Conservation (phyloP, 805 yeast species). For the Zygosaccharomyces pseudorouxii region DNA sequence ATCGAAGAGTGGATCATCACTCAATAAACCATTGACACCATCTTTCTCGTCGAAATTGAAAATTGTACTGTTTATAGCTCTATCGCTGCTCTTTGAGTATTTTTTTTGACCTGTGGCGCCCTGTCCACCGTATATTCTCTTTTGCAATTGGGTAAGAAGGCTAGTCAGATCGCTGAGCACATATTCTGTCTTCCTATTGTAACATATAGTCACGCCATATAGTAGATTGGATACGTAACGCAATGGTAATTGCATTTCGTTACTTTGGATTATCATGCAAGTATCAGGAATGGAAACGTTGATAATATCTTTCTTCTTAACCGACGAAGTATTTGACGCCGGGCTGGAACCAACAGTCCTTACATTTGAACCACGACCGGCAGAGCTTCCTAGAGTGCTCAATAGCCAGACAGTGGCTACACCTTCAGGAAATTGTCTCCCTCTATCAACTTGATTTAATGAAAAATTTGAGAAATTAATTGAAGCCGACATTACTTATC, state of each 20-base stretch:
- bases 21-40: slow-evolving; percentile 13
- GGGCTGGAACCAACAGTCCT: neutral
- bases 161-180: slow-evolving; percentile 28
- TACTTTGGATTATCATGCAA: slow-evolving; percentile 23
- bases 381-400: slow-evolving; percentile 25
- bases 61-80: slow-evolving; percentile 6
- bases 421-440: slow-evolving; percentile 10
- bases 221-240: slow-evolving; percentile 29
- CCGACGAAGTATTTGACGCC: slow-evolving; percentile 5
- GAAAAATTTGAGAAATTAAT: slow-evolving; percentile 9
- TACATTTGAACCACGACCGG: neutral
- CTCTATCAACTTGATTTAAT: neutral
- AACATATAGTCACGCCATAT: slow-evolving; percentile 34
- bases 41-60: slow-evolving; percentile 1
- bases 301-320: slow-evolving; percentile 31
- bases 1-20: slow-evolving; percentile 30
- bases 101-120: slow-evolving; percentile 3
- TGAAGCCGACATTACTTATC: slow-evolving; percentile 5
- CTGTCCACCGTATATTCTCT: slow-evolving; percentile 8
- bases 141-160: slow-evolving; percentile 23
- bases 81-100: neutral
- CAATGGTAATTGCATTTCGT: slow-evolving; percentile 22
- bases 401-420: slow-evolving; percentile 34
- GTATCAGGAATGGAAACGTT: slow-evolving; percentile 33
- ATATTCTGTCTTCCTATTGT: slow-evolving; percentile 31